Percentiles rank a stretch among this genome's conserved stretches.
Conservation (phyloP, 257 asterid species). For the Scutellaria baicalensis region DNA sequence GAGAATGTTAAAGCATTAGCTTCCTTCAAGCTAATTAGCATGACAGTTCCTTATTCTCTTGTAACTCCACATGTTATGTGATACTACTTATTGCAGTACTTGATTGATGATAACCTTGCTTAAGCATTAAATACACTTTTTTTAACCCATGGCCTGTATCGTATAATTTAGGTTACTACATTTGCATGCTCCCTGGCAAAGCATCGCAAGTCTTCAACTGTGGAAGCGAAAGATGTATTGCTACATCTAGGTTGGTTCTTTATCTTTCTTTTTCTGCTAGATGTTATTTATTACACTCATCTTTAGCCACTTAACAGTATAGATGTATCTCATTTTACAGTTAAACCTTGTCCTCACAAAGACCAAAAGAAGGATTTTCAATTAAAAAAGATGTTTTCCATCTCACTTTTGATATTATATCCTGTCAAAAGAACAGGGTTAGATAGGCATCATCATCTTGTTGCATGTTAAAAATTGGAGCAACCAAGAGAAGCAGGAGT, state of each 20-base stretch:
- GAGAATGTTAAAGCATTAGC: neutral
- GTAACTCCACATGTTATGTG: neutral
- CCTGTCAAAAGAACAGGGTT: neutral
- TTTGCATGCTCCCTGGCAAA: constrained; percentile 88
- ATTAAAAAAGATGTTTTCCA: neutral
- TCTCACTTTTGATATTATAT: neutral
- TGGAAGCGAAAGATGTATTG: constrained; percentile 86
- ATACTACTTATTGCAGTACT: neutral
- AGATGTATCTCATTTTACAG: neutral
- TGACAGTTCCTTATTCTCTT: constrained; percentile 4
- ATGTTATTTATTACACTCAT: neutral
- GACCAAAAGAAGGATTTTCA: neutral
- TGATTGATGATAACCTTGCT: constrained; percentile 2
- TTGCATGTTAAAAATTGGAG: neutral
- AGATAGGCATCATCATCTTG: neutral
- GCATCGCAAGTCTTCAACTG: constrained; percentile 88
- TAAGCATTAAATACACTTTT: neutral
- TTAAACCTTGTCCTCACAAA: neutral
- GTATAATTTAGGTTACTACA: constrained; percentile 55
- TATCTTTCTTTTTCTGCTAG: neutral
- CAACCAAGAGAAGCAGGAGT: neutral
- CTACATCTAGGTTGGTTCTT: constrained; percentile 88
- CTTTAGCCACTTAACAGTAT: neutral
- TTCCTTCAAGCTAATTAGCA: neutral
- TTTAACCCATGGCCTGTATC: constrained; percentile 2